Evolutionary conservation across 768 basidiomycete species (phyloP).

Genomic region (Tylopilus subfusipes): DNA sequence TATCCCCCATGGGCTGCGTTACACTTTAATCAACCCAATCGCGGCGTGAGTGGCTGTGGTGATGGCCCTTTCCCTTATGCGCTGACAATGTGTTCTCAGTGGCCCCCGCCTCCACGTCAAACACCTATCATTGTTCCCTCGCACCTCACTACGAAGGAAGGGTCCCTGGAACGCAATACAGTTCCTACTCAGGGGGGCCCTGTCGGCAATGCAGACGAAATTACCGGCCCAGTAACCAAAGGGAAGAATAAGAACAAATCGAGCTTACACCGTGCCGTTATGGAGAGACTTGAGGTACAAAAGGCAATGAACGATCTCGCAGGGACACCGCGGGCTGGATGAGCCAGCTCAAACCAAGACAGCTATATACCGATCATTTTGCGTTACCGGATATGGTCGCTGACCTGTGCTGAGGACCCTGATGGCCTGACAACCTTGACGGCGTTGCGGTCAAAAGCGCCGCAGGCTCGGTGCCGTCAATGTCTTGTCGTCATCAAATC

Average conservation of each 20-base stretch:
- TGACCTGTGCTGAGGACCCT: not conserved
- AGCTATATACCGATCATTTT: not conserved
- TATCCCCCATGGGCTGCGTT: slow-evolving; percentile 86
- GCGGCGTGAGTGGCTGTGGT: slow-evolving; percentile 55
- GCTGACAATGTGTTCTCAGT: slow-evolving; percentile 40
- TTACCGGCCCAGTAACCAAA: slow-evolving; percentile 11
- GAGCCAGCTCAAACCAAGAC: slow-evolving; percentile 2
- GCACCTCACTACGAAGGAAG: slow-evolving; percentile 44
- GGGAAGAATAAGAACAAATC: slow-evolving; percentile 46
- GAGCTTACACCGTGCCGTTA: slow-evolving; percentile 68
- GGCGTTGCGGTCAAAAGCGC: not conserved
- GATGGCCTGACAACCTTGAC: no score
- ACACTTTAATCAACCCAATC: slow-evolving; percentile 83
- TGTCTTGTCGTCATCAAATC: not conserved
- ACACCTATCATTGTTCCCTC: slow-evolving; percentile 78
- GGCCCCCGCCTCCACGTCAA: slow-evolving; percentile 78
- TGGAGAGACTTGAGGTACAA: slow-evolving; percentile 73
- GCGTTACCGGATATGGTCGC: not conserved
- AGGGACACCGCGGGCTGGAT: slow-evolving; percentile 19
- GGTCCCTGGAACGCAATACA: slow-evolving; percentile 14
- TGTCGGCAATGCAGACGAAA: slow-evolving; percentile 14
- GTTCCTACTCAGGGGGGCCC: slow-evolving; percentile 4
- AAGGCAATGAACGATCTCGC: slow-evolving; percentile 58
- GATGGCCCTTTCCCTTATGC: not conserved
- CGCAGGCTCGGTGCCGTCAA: not conserved